Evolutionary conservation across 768 basidiomycete genomes (phyloP).

Genomic region (Clitopilus passeckerianus): DNA sequence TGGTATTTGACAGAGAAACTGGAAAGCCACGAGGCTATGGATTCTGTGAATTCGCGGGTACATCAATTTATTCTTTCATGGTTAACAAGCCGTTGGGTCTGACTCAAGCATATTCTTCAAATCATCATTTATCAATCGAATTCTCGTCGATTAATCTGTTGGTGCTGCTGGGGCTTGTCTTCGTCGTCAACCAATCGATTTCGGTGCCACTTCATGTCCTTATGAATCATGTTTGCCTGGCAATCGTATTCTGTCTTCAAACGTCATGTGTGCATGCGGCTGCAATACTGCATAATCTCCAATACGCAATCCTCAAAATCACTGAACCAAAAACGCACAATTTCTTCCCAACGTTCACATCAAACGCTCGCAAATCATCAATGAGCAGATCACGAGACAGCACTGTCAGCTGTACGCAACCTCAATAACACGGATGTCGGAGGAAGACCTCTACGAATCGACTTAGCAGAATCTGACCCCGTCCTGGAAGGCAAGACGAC

Average conservation of each 20-base stretch:
- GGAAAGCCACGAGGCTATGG: slow-evolving; percentile 94
- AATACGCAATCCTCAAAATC: slow-evolving; percentile 1
- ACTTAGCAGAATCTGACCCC: slow-evolving; percentile 90
- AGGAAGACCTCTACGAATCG: slow-evolving; percentile 89
- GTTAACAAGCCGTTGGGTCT: slow-evolving; percentile 20
- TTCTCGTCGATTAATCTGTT: slow-evolving; percentile 2
- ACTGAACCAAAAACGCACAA: slow-evolving; percentile 2
- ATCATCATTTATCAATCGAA: slow-evolving; percentile 2
- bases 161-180: background rate
- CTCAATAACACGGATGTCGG: slow-evolving; percentile 90
- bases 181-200: background rate
- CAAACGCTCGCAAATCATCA: background rate
- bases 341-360: slow-evolving; percentile 2
- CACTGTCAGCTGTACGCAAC: slow-evolving; percentile 91
- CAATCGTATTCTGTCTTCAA: slow-evolving; percentile 2
- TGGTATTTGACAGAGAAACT: slow-evolving; percentile 89
- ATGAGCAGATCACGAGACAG: slow-evolving; percentile 86
- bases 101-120: slow-evolving; percentile 26
- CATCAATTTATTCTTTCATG: slow-evolving; percentile 32
- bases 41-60: slow-evolving; percentile 91
- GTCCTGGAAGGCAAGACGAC: slow-evolving; percentile 90
- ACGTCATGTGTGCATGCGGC: slow-evolving; percentile 3
- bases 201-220: background rate
- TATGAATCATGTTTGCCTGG: background rate
- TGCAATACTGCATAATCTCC: slow-evolving; percentile 2